Base-by-base conservation (phyloP, 2,329 filamentous ascomycete species). In the Chaetomium olivaceum region DNA sequence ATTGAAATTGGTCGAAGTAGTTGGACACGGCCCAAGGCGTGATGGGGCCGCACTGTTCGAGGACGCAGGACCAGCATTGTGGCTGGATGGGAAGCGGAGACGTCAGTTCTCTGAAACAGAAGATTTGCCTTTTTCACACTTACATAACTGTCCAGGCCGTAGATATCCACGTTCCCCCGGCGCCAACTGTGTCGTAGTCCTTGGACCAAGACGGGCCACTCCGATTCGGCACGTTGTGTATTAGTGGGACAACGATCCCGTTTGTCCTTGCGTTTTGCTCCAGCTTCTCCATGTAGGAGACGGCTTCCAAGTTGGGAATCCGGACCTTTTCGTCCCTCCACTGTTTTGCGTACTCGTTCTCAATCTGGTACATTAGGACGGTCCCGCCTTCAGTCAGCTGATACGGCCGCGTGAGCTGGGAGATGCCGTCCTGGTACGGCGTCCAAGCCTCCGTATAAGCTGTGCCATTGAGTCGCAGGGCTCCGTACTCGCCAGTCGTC, bases 61-160 rank as follows among this genome's bases (percentile, higher is more conserved):
- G n/a, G 43, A 29, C 29, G 33, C 61, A 63, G 9, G 61, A 63
- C 61, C 61, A 63, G 46, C 61, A 63, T 63, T 63, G 61, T 5
- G 61, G 61, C 61, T 63, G 23, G 2, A 2, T 48, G 36, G 14
- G 3, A 61, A 43, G 36, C 19, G 3, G 25, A n/a, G 36, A 25
- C n/a, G 57, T 52, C 8, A 23, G 6, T 21, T 7, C 16, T 21
- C 3, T 23, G 8, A 23, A 48, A 23, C 21, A 23, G n/a, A 48
- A 11, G 2, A 3, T 21, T 23, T 21, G n/a, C 11, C 46, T 11
- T 11, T 8, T 11, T 36, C 12, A 7, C n/a, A 29, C 61, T 50
- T 29, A 62, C 61, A 39, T 62, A 62, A 23, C 54, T 62, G 25
- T 62, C 61, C 4, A 62, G 3, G 0, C 61, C 61, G 39, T 63